Percentiles rank a stretch among this genome's conserved stretches.
Conservation (phyloP, 2,329 filamentous ascomycete genomes). For the Fusarium sp. region DNA sequence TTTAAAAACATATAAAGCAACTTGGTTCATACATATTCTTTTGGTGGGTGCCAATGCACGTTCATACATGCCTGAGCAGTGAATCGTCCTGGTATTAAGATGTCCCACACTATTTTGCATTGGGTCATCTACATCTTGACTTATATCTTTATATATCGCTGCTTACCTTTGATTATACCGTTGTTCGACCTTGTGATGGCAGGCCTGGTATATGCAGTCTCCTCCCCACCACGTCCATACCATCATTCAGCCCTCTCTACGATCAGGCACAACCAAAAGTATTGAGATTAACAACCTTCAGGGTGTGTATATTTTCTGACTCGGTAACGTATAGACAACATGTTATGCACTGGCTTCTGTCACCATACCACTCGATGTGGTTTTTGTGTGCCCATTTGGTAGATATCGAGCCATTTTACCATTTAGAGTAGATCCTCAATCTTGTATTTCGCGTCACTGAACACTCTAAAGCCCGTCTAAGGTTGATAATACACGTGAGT, state of each 20-base stretch:
- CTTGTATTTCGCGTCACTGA: too few relatives aligned
- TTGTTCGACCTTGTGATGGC: not conserved
- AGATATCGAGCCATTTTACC: too few relatives aligned
- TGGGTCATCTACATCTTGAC: not conserved
- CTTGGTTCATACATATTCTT: slow-evolving; percentile 1
- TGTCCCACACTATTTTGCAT: not conserved
- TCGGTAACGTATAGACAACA: not conserved
- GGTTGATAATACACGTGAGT: too few relatives aligned
- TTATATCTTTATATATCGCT: not conserved
- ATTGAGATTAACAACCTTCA: not conserved
- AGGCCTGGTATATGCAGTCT: not conserved
- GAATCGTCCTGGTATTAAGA: not conserved
- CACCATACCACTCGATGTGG: too few relatives aligned
- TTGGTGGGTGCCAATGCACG: not conserved
- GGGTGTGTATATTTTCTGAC: not conserved
- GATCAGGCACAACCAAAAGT: not conserved
- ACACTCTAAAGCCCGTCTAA: too few relatives aligned
- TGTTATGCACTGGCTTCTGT: not conserved
- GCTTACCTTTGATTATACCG: not conserved
- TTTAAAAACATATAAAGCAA: slow-evolving; percentile 36
- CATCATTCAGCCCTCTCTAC: too few relatives aligned
- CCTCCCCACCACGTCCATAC: not conserved
- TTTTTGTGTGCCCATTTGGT: too few relatives aligned
- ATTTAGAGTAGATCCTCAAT: too few relatives aligned
- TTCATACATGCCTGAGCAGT: too few relatives aligned